Evolutionary conservation across 2,329 filamentous ascomycete species (phyloP).

Genomic region (Xylariaceae sp.): DNA sequence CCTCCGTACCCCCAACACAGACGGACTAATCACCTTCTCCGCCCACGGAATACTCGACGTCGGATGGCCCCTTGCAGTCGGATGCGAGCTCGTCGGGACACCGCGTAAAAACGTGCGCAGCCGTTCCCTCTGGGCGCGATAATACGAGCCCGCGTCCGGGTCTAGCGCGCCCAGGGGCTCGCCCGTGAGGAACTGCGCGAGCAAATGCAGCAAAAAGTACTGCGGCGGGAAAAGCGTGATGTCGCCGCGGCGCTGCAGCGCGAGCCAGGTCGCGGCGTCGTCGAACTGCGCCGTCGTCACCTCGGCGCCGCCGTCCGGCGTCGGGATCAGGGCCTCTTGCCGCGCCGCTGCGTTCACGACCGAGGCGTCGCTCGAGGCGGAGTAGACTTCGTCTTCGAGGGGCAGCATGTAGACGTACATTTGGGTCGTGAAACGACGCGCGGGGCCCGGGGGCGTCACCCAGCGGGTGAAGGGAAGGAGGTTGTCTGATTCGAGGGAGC

Average conservation of each 20-base stretch:
- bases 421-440: constrained; percentile 83
- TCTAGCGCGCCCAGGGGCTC: constrained; percentile 25
- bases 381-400: constrained; percentile 29
- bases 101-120: constrained; percentile 50
- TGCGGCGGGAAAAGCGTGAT: constrained; percentile 91
- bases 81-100: constrained; percentile 39
- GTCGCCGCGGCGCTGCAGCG: constrained; percentile 54
- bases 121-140: constrained; percentile 43
- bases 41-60: constrained; percentile 49
- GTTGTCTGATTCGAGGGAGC: constrained; percentile 39
- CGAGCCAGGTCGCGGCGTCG: constrained; percentile 63
- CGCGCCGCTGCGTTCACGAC: constrained; percentile 29
- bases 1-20: constrained; percentile 39
- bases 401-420: constrained; percentile 96
- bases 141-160: constrained; percentile 33
- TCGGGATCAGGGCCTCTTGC: constrained; percentile 56
- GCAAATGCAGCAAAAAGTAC: constrained; percentile 62
- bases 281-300: constrained; percentile 75
- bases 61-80: constrained; percentile 36
- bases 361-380: neutral
- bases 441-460: constrained; percentile 71
- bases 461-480: constrained; percentile 84
- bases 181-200: constrained; percentile 48
- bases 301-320: constrained; percentile 62
- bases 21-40: constrained; percentile 58